Percentiles rank a stretch among this genome's conserved stretches.
Evolutionary conservation across 129 eudicot species (phyloP).

Genomic region (Escallonia rubra): DNA sequence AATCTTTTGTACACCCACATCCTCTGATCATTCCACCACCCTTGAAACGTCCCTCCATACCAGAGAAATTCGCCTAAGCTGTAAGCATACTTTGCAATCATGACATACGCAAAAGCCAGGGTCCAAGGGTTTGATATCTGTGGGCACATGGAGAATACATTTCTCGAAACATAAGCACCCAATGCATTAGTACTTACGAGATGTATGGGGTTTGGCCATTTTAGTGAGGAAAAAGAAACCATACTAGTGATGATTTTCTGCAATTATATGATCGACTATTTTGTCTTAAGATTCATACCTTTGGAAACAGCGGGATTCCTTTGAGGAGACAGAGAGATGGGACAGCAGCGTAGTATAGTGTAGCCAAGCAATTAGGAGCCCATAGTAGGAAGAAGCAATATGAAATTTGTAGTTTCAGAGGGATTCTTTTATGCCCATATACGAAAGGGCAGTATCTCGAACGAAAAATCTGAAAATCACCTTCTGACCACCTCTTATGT

Average conservation of each 20-base stretch:
- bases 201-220: too few relatives aligned
- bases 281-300: slow-evolving; percentile 14
- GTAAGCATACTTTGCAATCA: slow-evolving; percentile 18
- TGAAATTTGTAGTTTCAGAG: slow-evolving; percentile 30
- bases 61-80: slow-evolving; percentile 26
- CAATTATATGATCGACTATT: too few relatives aligned
- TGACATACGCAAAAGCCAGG: slow-evolving; percentile 20
- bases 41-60: slow-evolving; percentile 21
- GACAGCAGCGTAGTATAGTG: slow-evolving; percentile 27
- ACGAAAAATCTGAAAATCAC: slow-evolving; percentile 26
- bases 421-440: slow-evolving; percentile 27
- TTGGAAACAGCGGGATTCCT: slow-evolving; percentile 26
- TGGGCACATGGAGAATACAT: not conserved
- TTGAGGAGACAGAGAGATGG: slow-evolving; percentile 34
- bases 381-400: slow-evolving; percentile 24
- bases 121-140: slow-evolving; percentile 38
- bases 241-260: too few relatives aligned
- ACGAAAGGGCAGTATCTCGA: slow-evolving; percentile 22
- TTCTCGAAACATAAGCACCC: too few relatives aligned
- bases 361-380: slow-evolving; percentile 33
- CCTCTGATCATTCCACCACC: slow-evolving; percentile 44
- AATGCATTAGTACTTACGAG: too few relatives aligned
- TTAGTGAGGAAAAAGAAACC: too few relatives aligned
- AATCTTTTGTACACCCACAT: slow-evolving; percentile 31
- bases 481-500: slow-evolving; percentile 45